Evolutionary conservation across 257 asterid species (phyloP).

Genomic region (Oldenlandia corymbosa): DNA sequence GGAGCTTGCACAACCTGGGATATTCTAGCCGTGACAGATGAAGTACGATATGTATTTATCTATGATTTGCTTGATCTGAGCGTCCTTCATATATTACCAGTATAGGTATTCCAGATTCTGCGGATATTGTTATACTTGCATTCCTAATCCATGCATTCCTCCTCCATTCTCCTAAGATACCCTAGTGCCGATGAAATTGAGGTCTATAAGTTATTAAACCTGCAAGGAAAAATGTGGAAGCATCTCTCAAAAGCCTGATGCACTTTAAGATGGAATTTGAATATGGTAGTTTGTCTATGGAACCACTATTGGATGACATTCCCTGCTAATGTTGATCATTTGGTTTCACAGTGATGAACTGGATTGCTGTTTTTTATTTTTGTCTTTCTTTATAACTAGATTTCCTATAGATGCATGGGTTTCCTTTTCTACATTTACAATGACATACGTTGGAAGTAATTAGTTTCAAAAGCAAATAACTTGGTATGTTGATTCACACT

Average conservation of each 20-base stretch:
- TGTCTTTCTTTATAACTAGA: background rate
- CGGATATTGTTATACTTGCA: background rate
- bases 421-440: background rate
- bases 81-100: background rate
- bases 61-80: background rate
- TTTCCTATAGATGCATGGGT: background rate
- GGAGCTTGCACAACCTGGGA: slow-evolving; percentile 67
- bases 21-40: slow-evolving; percentile 83
- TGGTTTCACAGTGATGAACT: background rate
- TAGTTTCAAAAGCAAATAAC: background rate
- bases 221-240: too few relatives aligned
- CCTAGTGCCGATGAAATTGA: background rate
- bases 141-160: background rate
- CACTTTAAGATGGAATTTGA: too few relatives aligned
- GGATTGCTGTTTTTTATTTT: background rate
- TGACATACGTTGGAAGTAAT: background rate
- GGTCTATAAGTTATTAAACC: background rate
- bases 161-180: background rate
- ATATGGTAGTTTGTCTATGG: too few relatives aligned
- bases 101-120: background rate
- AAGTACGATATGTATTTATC: slow-evolving; percentile 54
- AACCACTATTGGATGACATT: background rate
- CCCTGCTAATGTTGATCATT: background rate
- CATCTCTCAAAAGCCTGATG: background rate
- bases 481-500: background rate